Base-by-base conservation (phyloP, 1,284 basidiomycete genomes). In the Puccinia polysora region DNA sequence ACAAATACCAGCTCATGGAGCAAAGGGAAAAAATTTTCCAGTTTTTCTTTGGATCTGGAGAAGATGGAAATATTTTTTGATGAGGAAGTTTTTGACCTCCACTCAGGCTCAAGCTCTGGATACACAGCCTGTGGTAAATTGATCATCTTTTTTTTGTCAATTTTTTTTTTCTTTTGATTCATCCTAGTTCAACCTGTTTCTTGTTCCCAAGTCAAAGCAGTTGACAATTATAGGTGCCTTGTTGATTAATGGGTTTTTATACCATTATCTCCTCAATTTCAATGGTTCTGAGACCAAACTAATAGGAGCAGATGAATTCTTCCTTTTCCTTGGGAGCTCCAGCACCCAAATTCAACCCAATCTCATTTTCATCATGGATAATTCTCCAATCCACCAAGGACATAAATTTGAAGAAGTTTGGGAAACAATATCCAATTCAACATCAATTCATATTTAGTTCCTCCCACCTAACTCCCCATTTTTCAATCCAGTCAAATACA, bases 401-500 rank as follows among this genome's bases (percentile, higher is more conserved):
- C 18, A 40, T 14, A n/a, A 7, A 28, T 65, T 65, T 38, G n/a
- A 52, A 18, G 32, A 65, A 32, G 28, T 30, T 10, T 20, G 28
- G 4, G 18, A n/a, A 2, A 23, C 32, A 6, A 15, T 65, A 8
- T 7, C 49, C 2, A 15, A 2, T 10, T 65, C 34, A 5, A 52
- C 20, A 52, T 36, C 47, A 65, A 65, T 52, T 43, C 23, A 45
- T 4, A n/a, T 63, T 28, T 38, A 63, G 28, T 65, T 65, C 49
- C 45, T 65, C 38, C 59, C 45, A 4, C 62, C 45, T 1, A 34
- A 64, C 20, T 64, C 47, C 15, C 62, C 47, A 60, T 43, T 60
- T 23, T 12, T 60, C 1, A 60, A 60, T 43, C 36, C 36, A 25
- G 20, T 52, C 20, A 20, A 52, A 52, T 52, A n/a, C 8, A 52